Conservation (phyloP, 768 basidiomycete genomes). For the Thelephora ganbajun region DNA sequence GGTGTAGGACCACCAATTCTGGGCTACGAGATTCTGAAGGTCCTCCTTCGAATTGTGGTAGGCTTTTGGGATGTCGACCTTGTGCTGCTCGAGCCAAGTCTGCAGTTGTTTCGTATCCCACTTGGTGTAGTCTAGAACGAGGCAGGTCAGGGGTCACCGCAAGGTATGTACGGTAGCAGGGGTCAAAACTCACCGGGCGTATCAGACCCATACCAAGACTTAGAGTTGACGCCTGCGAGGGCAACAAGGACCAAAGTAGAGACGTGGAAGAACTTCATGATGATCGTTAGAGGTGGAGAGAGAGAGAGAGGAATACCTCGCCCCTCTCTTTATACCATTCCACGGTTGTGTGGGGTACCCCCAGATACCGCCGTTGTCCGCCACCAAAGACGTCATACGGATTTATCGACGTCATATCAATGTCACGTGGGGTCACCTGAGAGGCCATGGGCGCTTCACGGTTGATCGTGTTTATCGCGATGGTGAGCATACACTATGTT, state of each 20-base stretch:
- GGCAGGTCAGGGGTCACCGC: constrained; percentile 8
- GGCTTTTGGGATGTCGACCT: constrained; percentile 34
- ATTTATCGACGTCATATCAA: too few relatives aligned
- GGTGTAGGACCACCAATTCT: constrained; percentile 1
- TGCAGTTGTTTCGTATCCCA: constrained; percentile 59
- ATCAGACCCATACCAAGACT: constrained; percentile 17
- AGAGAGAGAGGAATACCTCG: constrained; percentile 4
- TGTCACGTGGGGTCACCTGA: too few relatives aligned
- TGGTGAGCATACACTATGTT: too few relatives aligned
- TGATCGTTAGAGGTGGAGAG: constrained; percentile 5
- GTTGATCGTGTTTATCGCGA: too few relatives aligned
- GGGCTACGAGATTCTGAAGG: constrained; percentile 5
- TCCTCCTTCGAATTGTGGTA: constrained; percentile 17
- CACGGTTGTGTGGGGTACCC: background rate
- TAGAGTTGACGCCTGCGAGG: constrained; percentile 10
- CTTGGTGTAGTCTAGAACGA: constrained; percentile 20
- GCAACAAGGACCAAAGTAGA: constrained; percentile 17
- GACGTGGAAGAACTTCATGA: constrained; percentile 9
- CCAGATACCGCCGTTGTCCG: too few relatives aligned
- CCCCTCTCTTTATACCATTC: background rate
- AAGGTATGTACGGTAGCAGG: background rate
- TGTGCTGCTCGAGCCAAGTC: constrained; percentile 56
- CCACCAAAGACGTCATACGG: too few relatives aligned
- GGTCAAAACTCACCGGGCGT: constrained; percentile 17
- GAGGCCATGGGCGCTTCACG: too few relatives aligned